These are phyloP conservation scores for Ambrosia trifida DNA, from an alignment of 129 eudicot genomes.

Conservation along the genomic window DNA sequence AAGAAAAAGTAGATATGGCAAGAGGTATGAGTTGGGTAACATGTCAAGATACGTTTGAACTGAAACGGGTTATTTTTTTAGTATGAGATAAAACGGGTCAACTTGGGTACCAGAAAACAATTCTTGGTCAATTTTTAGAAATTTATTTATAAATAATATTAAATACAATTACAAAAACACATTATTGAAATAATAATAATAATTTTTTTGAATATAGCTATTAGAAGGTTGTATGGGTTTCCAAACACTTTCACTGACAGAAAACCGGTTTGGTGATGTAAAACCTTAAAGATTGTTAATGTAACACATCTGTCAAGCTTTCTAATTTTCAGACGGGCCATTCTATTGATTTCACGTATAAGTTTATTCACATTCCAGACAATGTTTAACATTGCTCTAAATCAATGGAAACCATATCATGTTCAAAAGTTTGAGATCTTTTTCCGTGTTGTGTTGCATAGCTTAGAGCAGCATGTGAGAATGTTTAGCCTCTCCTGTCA, in stretches of 20 bases:
- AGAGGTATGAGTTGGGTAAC: background rate
- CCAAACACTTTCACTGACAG: background rate
- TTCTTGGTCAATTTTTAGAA: background rate
- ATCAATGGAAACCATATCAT: background rate
- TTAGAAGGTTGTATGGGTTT: background rate
- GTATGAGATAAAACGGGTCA: background rate
- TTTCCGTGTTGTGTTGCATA: background rate
- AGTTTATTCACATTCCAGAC: too few species aligned
- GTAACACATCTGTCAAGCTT: background rate
- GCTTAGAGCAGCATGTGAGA: background rate
- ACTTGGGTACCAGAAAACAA: background rate
- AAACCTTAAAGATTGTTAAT: background rate
- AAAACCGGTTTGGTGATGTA: background rate
- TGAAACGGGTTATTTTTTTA: background rate
- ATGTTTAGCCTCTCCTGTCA: constrained; percentile 4
- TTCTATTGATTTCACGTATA: background rate
- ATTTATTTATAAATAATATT: background rate
- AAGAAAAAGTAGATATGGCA: background rate
- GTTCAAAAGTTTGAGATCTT: background rate
- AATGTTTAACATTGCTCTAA: background rate
- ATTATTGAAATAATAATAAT: background rate
- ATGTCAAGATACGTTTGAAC: background rate
- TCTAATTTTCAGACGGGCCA: background rate
- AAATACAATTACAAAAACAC: background rate
- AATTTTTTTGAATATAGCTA: background rate